Conservation (phyloP, 148 eudicot species). For the Chenopodium quinoa region DNA sequence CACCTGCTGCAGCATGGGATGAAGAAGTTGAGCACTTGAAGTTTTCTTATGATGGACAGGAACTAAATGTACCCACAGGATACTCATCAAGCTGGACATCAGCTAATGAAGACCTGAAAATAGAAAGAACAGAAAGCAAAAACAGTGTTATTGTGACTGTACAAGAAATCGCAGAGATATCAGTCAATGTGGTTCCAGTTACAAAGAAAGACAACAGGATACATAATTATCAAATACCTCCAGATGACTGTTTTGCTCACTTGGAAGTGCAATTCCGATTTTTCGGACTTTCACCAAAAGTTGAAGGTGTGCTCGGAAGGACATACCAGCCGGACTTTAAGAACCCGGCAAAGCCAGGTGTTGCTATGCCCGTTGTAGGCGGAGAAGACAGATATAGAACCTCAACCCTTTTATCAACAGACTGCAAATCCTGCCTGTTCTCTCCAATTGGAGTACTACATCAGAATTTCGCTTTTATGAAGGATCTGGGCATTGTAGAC, state of each 20-base stretch:
- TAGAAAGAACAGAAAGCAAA: slow-evolving; percentile 47
- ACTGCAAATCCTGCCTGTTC: slow-evolving; percentile 48
- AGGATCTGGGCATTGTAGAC: slow-evolving; percentile 35
- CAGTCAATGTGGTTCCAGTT: slow-evolving; percentile 55
- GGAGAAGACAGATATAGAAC: slow-evolving; percentile 67
- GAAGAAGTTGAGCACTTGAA: slow-evolving; percentile 47
- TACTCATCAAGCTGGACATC: slow-evolving; percentile 46
- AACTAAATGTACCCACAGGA: slow-evolving; percentile 38
- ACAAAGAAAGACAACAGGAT: slow-evolving; percentile 60
- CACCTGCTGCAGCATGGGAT: slow-evolving; percentile 53
- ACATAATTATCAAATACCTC: slow-evolving; percentile 58
- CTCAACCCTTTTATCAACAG: slow-evolving; percentile 43
- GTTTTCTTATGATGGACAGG: slow-evolving; percentile 48
- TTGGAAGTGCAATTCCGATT: slow-evolving; percentile 59
- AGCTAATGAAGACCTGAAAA: slow-evolving; percentile 28
- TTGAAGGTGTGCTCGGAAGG: slow-evolving; percentile 61
- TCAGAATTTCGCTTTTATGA: slow-evolving; percentile 23
- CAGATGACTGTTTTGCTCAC: slow-evolving; percentile 59
- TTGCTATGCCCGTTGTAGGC: slow-evolving; percentile 68
- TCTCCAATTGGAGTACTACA: slow-evolving; percentile 27
- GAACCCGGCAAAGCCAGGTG: slow-evolving; percentile 66
- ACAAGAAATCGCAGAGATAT: slow-evolving; percentile 43
- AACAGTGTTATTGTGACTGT: slow-evolving; percentile 49
- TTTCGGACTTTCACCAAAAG: slow-evolving; percentile 35
- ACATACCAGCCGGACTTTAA: slow-evolving; percentile 62